Conservation (phyloP, 2,329 filamentous ascomycete genomes). For the Aspergillus pseudotamarii region DNA sequence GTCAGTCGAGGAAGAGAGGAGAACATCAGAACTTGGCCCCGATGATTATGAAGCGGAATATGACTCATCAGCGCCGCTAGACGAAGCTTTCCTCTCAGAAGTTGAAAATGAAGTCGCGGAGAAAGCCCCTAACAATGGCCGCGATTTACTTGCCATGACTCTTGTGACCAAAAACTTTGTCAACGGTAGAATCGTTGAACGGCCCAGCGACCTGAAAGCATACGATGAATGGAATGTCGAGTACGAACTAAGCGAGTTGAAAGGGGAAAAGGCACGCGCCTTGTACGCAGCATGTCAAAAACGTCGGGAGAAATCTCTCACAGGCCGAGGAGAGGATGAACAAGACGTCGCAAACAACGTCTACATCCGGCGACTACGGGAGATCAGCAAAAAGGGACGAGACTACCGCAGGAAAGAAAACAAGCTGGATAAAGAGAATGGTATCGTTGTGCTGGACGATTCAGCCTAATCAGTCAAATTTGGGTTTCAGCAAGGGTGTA, state of each 20-base stretch:
- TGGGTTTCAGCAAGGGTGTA: background rate
- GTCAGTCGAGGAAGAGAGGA: background rate
- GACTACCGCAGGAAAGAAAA: constrained; percentile 60
- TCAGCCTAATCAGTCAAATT: background rate
- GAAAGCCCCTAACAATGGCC: background rate
- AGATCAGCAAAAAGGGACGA: constrained; percentile 59
- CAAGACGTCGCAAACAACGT: constrained; percentile 46
- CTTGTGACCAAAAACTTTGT: constrained; percentile 74
- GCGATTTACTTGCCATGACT: constrained; percentile 66
- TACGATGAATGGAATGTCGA: constrained; percentile 71
- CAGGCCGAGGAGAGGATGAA: constrained; percentile 40
- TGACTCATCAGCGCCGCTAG: constrained; percentile 9
- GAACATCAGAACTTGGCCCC: background rate
- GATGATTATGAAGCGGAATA: background rate
- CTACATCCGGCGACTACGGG: constrained; percentile 45
- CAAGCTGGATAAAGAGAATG: constrained; percentile 51
- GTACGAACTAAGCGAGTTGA: constrained; percentile 72
- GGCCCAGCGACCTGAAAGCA: constrained; percentile 56
- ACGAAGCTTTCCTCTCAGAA: constrained; percentile 9
- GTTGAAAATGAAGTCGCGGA: background rate
- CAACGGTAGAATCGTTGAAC: constrained; percentile 64
- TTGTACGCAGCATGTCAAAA: constrained; percentile 61
- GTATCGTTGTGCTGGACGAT: constrained; percentile 35
- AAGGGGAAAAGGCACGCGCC: constrained; percentile 44
- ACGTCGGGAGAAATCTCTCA: constrained; percentile 56